Evolutionary conservation across 208 protist genomes (phyloP).

Genomic region (Acanthamoeba culbertsoni): DNA sequence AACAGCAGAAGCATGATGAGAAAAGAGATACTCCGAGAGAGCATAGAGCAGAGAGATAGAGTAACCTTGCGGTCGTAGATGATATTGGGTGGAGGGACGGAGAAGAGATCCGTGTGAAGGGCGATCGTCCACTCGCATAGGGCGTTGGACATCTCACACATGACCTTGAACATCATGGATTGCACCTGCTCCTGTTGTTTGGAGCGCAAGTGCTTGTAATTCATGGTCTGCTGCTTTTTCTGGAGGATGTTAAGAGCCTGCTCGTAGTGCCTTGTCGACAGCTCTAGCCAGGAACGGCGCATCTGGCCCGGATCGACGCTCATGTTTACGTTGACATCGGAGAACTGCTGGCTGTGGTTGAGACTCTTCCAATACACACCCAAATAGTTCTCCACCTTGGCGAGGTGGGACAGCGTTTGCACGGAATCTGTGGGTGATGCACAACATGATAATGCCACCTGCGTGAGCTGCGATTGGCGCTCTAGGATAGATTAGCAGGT

Average conservation of each 20-base stretch:
- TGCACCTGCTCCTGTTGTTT: conserved; percentile 22
- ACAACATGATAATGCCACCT: background rate
- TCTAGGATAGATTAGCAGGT: no score
- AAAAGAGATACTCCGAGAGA: background rate
- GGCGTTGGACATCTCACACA: conserved; percentile 32
- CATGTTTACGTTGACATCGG: conserved; percentile 31
- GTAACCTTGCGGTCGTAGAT: background rate
- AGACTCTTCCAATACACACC: conserved; percentile 44
- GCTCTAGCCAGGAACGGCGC: background rate
- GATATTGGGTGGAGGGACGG: background rate
- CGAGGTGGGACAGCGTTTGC: conserved; percentile 21
- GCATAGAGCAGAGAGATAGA: background rate
- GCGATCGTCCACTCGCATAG: conserved; percentile 50
- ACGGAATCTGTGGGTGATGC: conserved; percentile 27
- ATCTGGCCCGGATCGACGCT: background rate
- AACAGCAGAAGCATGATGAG: background rate
- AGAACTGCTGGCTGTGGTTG: conserved; percentile 41
- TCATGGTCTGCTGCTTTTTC: conserved; percentile 41
- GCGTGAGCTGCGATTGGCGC: background rate
- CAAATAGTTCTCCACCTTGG: conserved; percentile 48
- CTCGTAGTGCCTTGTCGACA: conserved; percentile 49
- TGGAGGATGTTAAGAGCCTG: conserved; percentile 50
- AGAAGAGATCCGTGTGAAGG: background rate
- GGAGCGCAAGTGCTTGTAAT: background rate
- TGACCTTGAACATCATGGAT: background rate